Percentiles rank a stretch among this genome's conserved stretches.
Evolutionary conservation across 2,329 filamentous ascomycete genomes (phyloP).

Genomic region (Diaporthe sp.): DNA sequence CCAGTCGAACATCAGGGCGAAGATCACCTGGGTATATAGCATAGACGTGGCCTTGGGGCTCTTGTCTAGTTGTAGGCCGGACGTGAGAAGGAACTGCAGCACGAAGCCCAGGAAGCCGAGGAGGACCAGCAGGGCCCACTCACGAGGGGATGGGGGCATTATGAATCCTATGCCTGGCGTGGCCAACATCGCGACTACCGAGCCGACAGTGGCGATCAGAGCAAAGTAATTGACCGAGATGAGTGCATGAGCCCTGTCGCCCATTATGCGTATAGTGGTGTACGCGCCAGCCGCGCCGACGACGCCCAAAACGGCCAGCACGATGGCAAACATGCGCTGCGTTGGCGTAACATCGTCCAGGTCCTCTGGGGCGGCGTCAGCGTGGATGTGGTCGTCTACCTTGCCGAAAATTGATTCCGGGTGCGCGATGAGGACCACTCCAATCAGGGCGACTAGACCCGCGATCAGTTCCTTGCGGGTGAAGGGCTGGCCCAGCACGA

Average conservation of each 20-base stretch:
- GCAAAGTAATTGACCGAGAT: constrained; percentile 85
- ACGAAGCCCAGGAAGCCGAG: constrained; percentile 79
- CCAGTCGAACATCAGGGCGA: constrained; percentile 51
- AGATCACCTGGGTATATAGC: constrained; percentile 48
- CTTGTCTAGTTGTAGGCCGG: constrained; percentile 77
- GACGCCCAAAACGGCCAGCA: constrained; percentile 75
- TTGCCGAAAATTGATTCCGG: constrained; percentile 67
- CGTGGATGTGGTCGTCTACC: constrained; percentile 35
- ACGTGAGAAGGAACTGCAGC: constrained; percentile 82
- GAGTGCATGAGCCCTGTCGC: constrained; percentile 78
- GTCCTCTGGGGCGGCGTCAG: constrained; percentile 38
- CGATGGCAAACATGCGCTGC: constrained; percentile 73
- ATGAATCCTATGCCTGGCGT: constrained; percentile 54
- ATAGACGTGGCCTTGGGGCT: constrained; percentile 45
- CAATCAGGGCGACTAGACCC: constrained; percentile 74
- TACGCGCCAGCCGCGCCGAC: constrained; percentile 76
- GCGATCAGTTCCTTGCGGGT: constrained; percentile 76
- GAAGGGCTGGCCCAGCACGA: constrained; percentile 74
- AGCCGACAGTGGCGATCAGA: constrained; percentile 72
- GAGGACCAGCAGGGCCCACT: constrained; percentile 70
- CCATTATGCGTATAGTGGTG: constrained; percentile 79
- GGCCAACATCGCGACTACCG: constrained; percentile 65
- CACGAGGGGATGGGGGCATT: constrained; percentile 43
- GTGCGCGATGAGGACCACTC: constrained; percentile 80
- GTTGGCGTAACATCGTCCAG: constrained; percentile 57